Evolutionary conservation across 169 alveolate genomes (phyloP).

Genomic region (Theileria equi): DNA sequence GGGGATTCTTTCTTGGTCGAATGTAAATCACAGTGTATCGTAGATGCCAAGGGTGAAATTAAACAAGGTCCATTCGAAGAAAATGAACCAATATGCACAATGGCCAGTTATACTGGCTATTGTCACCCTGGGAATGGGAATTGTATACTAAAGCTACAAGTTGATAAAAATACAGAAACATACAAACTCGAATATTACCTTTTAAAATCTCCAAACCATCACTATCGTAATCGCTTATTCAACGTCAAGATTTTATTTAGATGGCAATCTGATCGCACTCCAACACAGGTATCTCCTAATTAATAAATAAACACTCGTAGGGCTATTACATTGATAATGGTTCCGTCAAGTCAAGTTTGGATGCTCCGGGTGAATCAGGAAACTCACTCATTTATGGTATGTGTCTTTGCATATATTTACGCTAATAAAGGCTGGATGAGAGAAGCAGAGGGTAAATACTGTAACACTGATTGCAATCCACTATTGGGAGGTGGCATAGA

Average conservation of each 20-base stretch:
- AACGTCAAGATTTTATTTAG: conserved; percentile 15
- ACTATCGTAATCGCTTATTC: conserved; percentile 2
- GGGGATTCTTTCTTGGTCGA: conserved; percentile 54
- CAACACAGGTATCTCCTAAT: conserved; percentile 6
- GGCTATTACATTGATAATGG: conserved; percentile 31
- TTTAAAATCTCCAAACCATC: conserved; percentile 9
- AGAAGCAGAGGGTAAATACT: conserved; percentile 11
- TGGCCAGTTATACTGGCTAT: conserved; percentile 7
- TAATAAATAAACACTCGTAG: not conserved
- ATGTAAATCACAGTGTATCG: conserved; percentile 52
- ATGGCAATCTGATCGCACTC: conserved; percentile 22
- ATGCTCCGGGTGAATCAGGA: not conserved
- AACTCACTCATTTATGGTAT: not conserved
- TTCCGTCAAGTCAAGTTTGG: conserved; percentile 9
- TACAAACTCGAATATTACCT: conserved; percentile 2
- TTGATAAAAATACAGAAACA: not conserved
- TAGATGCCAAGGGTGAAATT: not conserved
- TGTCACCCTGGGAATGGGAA: conserved; percentile 1
- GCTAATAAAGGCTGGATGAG: conserved; percentile 33
- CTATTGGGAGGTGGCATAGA: conserved; percentile 40
- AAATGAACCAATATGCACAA: conserved; percentile 16
- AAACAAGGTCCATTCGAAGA: conserved; percentile 34
- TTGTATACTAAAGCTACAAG: conserved; percentile 15
- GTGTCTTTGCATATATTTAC: too few species aligned
- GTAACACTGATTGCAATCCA: conserved; percentile 10